Base-by-base conservation (phyloP, 352 stramenopile species). In the Phytopythium kandeliae region DNA sequence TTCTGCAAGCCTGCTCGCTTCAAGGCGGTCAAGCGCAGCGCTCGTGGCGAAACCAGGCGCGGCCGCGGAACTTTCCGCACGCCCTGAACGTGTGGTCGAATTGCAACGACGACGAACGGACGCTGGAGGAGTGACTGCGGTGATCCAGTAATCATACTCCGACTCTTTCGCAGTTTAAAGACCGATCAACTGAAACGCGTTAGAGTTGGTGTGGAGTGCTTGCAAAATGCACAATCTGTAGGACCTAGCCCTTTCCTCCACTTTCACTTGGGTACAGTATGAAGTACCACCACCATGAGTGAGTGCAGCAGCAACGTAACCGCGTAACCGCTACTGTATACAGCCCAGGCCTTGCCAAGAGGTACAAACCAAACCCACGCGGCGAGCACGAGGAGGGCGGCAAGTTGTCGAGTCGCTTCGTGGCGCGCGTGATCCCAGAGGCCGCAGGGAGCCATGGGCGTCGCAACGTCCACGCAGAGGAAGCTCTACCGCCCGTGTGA, bases 401-500 rank as follows among this genome's bases (percentile, higher is more conserved):
- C 42, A 48, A 25, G 28, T 19, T 43, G 28, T 40, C 43, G 43
- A 46, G 48, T 46, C 31, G 21, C 35, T 54, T 37, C 34, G n/a
- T 43, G 5, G 31, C 34, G 35, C 24, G 34, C 38, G 38, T 0
- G 10, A 30, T 10, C 12, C 38, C 38, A 1, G 33, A 16, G 12
- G 48, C 33, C 19, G 28, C 26, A 15, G 43, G 21, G 26, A 40
- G 60, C 48, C 47, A 83, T 83, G 72, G 69, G 69, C 54, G 53
- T 52, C 35, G 67, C 61, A 28, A 55, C 59, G 43, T 83, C 72
- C 57, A 72, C 65, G 58, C 67, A 74, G 57, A 67, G 72, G 57
- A 68, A 65, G 50, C 63, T 76, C 53, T 74, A 76, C 54, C 69
- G 69, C 10, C 64, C 67, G n/a, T 83, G 72, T 80, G 68, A 59